A percentile compares a stretch with the other conserved stretches of the same genome.
These are phyloP conservation scores for Chaetoceros tenuissimus DNA, from an alignment of 108 stramenopile genomes.

Conservation along the genomic window DNA sequence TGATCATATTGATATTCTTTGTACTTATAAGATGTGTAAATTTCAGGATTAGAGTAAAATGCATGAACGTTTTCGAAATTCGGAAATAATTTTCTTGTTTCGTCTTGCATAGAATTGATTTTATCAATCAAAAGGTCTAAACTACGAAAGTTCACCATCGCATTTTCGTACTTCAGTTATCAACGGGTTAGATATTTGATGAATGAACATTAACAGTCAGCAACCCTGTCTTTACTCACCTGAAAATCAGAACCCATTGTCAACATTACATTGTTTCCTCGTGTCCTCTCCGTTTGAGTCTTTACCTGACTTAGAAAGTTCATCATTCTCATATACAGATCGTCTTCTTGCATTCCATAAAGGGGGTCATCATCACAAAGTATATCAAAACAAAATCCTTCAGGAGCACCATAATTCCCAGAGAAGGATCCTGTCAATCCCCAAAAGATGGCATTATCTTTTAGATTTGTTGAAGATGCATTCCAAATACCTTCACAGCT, in stretches of 20 bases:
- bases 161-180: conserved; percentile 28
- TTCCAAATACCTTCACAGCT: conserved; percentile 83
- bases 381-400: conserved; percentile 75
- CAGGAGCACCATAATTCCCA: conserved; percentile 75
- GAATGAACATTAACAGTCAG: not conserved
- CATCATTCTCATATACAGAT: conserved; percentile 23
- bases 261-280: conserved; percentile 78
- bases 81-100: conserved; percentile 2
- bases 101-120: conserved; percentile 2
- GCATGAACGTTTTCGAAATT: conserved; percentile 63
- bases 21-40: conserved; percentile 76
- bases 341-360: conserved; percentile 32
- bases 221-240: conserved; percentile 5
- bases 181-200: not conserved
- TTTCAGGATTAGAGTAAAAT: conserved; percentile 81
- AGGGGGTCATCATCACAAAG: conserved; percentile 45
- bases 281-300: conserved; percentile 57
- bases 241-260: conserved; percentile 82
- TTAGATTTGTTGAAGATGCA: conserved; percentile 24
- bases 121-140: conserved; percentile 41
- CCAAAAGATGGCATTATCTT: conserved; percentile 64
- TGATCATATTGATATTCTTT: conserved; percentile 4
- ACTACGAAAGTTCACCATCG: conserved; percentile 40
- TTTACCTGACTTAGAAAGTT: conserved; percentile 45
- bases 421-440: conserved; percentile 70